A percentile compares a stretch with the other conserved stretches of the same genome.
Evolutionary conservation across 768 basidiomycete species (phyloP).

Genomic region (Pleurotus tuber-regium): DNA sequence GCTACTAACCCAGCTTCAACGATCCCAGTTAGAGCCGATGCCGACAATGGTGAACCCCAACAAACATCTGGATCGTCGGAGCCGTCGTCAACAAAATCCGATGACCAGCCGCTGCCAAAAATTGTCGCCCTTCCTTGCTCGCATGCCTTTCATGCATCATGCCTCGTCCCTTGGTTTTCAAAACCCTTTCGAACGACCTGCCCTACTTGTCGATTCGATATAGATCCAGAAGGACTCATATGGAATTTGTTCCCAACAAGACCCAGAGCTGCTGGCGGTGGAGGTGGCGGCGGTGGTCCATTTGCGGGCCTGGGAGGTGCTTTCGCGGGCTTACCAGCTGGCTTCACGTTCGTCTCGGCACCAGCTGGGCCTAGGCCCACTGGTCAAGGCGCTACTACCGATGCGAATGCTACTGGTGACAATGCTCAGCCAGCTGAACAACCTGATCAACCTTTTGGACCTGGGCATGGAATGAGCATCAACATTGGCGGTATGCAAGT

Average conservation of each 20-base stretch:
- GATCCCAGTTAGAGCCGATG: slow-evolving; percentile 11
- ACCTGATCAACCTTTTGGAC: no score
- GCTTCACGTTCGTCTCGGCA: background rate
- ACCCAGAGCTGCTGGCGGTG: slow-evolving; percentile 4
- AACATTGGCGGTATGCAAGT: background rate
- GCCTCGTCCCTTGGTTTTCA: slow-evolving; percentile 82
- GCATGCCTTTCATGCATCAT: slow-evolving; percentile 78
- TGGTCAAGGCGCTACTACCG: no score
- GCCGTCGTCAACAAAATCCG: slow-evolving; percentile 11
- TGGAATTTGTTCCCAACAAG: slow-evolving; percentile 30
- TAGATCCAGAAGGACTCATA: slow-evolving; percentile 77
- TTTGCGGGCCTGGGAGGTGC: background rate
- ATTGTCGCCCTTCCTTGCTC: slow-evolving; percentile 76
- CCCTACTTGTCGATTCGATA: slow-evolving; percentile 79
- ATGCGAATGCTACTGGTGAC: no score
- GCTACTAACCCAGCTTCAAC: no score
- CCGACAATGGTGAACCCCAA: background rate
- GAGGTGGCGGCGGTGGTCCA: background rate
- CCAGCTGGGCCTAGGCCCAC: no score
- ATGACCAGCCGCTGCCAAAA: slow-evolving; percentile 26
- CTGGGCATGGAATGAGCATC: no score
- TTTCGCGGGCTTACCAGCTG: background rate
- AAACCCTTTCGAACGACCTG: slow-evolving; percentile 78
- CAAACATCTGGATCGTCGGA: slow-evolving; percentile 13
- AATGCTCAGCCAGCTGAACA: no score